Evolutionary conservation across 768 basidiomycete species (phyloP), one percentile per base, ranked within the genome.

Genomic region (Hericium erinaceus): DNA sequence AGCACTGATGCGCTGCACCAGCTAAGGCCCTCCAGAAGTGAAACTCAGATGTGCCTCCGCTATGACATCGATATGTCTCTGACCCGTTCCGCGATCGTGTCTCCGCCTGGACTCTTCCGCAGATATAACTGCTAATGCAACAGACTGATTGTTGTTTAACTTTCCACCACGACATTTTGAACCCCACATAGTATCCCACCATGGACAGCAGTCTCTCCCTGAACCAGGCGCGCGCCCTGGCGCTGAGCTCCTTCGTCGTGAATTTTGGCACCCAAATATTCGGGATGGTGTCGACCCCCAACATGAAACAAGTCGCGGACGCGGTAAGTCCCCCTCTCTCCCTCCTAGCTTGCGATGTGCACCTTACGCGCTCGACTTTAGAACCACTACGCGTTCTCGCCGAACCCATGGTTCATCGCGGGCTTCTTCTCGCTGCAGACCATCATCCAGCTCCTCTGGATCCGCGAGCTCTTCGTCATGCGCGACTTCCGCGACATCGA

Each of bases 371-470:
- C 24, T 38, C 56, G 26, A n/a, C 11, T 33, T 26, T 39, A 71
- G 70, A 68, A 71, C 49, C 68, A 70, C 48, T 71, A 66, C 26
- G 70, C 69, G 1, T 71, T 69, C 59, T 71, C 69, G 4, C 68
- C 70, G 16, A 65, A 69, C 56, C 68, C 70, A 0, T 64, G 57
- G 60, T 68, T 70, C 60, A 70, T 71, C 50, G 68, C 63, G 3
- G 66, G 65, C 9, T 69, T 69, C 64, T 71, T 70, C 63, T 66
- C 66, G 1, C 53, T 66, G 8, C 69, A 72, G 56, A 60, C 65
- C 12, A 55, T 69, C 37, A 52, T 69, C 11, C 67, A 69, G 56
- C 39, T 63, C 0, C 58, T 62, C 13, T 70, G 69, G 68, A 64
- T 70, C 28, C 65, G 64, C 46, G 59, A 69, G 52, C 60, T 70